Conservation (phyloP, 2,329 filamentous ascomycete species). For the Whalleya microplaca region DNA sequence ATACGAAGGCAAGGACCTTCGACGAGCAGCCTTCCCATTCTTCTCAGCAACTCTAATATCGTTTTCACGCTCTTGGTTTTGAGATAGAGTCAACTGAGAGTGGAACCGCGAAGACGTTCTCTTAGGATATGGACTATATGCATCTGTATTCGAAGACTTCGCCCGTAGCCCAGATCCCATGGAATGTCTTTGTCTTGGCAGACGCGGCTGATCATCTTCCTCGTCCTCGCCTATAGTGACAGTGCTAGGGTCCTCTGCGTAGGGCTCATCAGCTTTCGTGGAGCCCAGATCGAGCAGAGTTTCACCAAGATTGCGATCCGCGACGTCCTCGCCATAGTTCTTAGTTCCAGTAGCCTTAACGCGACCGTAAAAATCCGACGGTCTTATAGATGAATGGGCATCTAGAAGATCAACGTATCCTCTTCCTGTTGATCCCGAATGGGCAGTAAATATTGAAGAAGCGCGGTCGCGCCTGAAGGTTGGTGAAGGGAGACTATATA, state of each 20-base stretch:
- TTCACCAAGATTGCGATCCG: conserved; percentile 59
- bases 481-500: conserved; percentile 28
- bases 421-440: conserved; percentile 24
- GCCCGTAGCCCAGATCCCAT: conserved; percentile 29
- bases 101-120: conserved; percentile 21
- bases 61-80: conserved; percentile 3
- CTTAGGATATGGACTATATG: conserved; percentile 17
- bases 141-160: conserved; percentile 18
- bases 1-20: conserved; percentile 34
- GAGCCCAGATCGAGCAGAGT: conserved; percentile 42
- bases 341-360: conserved; percentile 54
- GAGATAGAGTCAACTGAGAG: not conserved
- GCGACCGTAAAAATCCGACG: conserved; percentile 52
- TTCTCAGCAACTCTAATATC: conserved; percentile 13
- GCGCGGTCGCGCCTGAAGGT: conserved; percentile 34
- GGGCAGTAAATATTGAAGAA: conserved; percentile 39
- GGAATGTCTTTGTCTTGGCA: conserved; percentile 28
- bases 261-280: conserved; percentile 41
- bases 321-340: conserved; percentile 68
- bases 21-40: conserved; percentile 25
- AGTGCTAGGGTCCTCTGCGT: conserved; percentile 29
- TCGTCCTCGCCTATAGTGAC: conserved; percentile 17
- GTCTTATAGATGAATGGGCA: conserved; percentile 56
- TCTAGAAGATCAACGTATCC: conserved; percentile 60
- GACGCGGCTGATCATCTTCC: conserved; percentile 17